Base-by-base conservation (phyloP, 176 grass and related monocot species). In the Thinopyrum elongatum region DNA sequence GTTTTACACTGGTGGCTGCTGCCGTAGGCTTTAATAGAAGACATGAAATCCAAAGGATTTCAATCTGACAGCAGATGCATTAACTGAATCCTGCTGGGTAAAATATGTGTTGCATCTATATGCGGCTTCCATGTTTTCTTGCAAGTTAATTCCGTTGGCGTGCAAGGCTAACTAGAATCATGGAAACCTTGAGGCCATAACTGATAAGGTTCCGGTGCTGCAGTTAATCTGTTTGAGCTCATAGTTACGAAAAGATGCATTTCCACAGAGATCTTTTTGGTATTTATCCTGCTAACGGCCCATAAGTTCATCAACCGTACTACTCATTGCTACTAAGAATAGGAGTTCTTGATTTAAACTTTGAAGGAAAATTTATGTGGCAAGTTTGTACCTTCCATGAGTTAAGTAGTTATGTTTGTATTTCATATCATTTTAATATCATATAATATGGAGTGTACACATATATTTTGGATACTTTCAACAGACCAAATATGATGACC, bases 41-140 rank as follows among this genome's bases (percentile, higher is more conserved):
- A 57, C 86, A 89, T 86, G 94, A 97, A 31, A 47, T 47, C 44
- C 13, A 15, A 15, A 47, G 4, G 44, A 47, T 47, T 47, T 47
- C 13, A 47, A 47, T 5, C 13, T 15, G 12, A 14, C 12, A 47
- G 0, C 89, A 57, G 83, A 88, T 61, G 64, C 83, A 76, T 90
- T 97, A 65, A 91, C 90, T 80, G 92, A 94, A 61, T 92, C 88
- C 70, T 97, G 94, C 86, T 94, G 90, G 90, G 77, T 88, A 30
- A 94, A 89, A 84, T 94, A 97, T 88, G 81, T 62, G 3, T 15
- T 66, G 3, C 61, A 25, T 76, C 58, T 23, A 15, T 73, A 62
- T 83, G 49, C 13, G 70, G 46, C 80, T 38, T 60, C 7, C 74
- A 23, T 83, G 17, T 27, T 28, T 64, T 64, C 61, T 28, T 10